Evolutionary conservation across 1,284 basidiomycete species (phyloP), one percentile per base, ranked within the genome.

Genomic region (Sanghuangporus weigelae): DNA sequence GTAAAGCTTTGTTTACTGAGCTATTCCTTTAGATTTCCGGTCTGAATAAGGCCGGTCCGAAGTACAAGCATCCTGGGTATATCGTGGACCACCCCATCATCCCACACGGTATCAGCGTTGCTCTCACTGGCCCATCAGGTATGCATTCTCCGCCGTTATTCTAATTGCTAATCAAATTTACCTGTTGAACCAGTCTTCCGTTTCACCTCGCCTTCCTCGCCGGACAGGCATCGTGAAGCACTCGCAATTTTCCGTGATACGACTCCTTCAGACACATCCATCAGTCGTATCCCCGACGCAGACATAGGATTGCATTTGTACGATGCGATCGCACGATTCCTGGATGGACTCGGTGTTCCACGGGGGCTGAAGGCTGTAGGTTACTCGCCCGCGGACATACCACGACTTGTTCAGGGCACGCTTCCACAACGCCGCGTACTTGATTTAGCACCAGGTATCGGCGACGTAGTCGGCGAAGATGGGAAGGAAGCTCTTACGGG

Each of bases 171-270:
- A 14, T 14, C 16, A 46, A 16, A n/a, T 46, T 19, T 7, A 19
- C 44, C 1, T n/a, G 16, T 19, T 46, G 44, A 31, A 62, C 66
- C 72, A 81, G 95, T 97, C 51, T 97, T 97, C 82, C 85, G 91
- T 72, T 97, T 96, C 77, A 97, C 95, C 4, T 88, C 95, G 0
- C 93, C 95, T 5, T 95, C 94, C 2, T 87, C 92, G 0, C 95
- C 95, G 2, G 86, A 90, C 63, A 89, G 96, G 59, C 96, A 98
- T 76, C 88, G 95, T 53, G 89, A 94, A 74, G 93, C 90, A 1
- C 84, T 96, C 10, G 86, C 89, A 0, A 87, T 97, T 70, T 98
- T 98, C 79, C 84, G 81, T 57, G 78, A 81, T 62, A 86, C 85
- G 1, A 84, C 83, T 7, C 72, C 81, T 19, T 79, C 84, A 35